Conservation (phyloP, 2,329 filamentous ascomycete species). For the Aaosphaeria arxii region DNA sequence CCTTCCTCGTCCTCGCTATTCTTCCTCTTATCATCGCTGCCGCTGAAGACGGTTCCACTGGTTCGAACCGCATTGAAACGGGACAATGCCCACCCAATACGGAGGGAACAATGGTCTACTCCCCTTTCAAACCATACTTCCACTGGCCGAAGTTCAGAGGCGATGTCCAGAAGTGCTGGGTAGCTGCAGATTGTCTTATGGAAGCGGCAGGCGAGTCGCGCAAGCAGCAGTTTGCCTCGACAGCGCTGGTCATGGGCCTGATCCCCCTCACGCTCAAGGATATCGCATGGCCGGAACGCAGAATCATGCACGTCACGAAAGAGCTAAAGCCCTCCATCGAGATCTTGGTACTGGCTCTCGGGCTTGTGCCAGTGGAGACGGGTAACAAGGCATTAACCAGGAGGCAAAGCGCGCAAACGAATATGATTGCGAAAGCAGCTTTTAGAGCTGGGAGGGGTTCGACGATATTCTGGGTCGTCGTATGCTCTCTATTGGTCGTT, state of each 20-base stretch:
- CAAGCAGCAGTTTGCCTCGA: conserved; percentile 32
- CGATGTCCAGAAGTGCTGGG: conserved; percentile 22
- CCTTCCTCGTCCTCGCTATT: neutral
- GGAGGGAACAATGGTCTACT: conserved; percentile 10
- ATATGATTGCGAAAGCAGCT: conserved; percentile 6
- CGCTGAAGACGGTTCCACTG: conserved; percentile 1
- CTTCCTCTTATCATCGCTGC: neutral
- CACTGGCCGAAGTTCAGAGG: conserved; percentile 4
- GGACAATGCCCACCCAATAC: conserved; percentile 5
- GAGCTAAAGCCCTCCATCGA: conserved; percentile 12
- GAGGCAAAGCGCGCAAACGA: conserved; percentile 1
- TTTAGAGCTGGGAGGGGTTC: conserved; percentile 1
- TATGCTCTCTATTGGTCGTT: conserved; percentile 3
- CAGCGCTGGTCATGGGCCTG: conserved; percentile 31
- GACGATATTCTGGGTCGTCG: neutral
- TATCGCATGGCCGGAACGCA: conserved; percentile 29
- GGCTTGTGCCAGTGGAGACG: conserved; percentile 16
- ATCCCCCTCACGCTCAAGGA: conserved; percentile 31
- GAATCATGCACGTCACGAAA: conserved; percentile 17
- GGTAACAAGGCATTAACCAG: conserved; percentile 1
- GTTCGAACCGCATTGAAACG: conserved; percentile 5
- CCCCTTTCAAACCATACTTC: conserved; percentile 18
- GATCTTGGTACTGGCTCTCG: conserved; percentile 20
- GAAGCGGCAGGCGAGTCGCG: conserved; percentile 20
- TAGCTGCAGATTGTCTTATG: conserved; percentile 24